phyloP scores from a whole-genome alignment of 768 basidiomycete genomes.

The Leccinellum albellum region DNA sequence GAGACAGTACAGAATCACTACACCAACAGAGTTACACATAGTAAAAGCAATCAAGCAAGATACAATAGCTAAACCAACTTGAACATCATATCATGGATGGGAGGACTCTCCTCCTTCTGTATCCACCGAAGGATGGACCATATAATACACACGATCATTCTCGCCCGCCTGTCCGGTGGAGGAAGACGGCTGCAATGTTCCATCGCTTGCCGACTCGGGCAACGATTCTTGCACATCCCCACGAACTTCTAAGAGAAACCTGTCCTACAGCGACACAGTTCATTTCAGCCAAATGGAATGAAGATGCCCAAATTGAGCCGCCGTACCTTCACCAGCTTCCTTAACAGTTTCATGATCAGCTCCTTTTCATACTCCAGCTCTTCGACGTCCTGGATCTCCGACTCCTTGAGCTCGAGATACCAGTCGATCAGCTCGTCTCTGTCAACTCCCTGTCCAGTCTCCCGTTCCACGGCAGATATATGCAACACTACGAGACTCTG shows the following conservation, averaged over 20 bases:
- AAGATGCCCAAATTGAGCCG: not conserved
- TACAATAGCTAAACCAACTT: slow-evolving; percentile 12
- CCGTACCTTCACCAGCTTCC: slow-evolving; percentile 83
- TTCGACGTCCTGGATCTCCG: slow-evolving; percentile 76
- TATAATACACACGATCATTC: slow-evolving; percentile 72
- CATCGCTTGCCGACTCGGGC: slow-evolving; percentile 57
- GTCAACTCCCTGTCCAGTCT: slow-evolving; percentile 73
- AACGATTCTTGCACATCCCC: slow-evolving; percentile 83
- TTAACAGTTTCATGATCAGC: slow-evolving; percentile 83
- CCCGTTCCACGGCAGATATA: slow-evolving; percentile 70
- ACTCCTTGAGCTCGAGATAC: slow-evolving; percentile 91
- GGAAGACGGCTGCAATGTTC: slow-evolving; percentile 44
- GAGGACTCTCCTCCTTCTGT: slow-evolving; percentile 49
- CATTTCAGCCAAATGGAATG: slow-evolving; percentile 1
- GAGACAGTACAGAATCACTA: no score
- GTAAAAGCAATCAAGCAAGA: slow-evolving; percentile 5
- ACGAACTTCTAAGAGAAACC: slow-evolving; percentile 76
- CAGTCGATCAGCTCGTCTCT: slow-evolving; percentile 92
- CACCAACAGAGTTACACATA: not conserved
- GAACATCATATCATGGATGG: slow-evolving; percentile 15
- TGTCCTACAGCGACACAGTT: slow-evolving; percentile 49
- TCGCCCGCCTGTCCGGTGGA: slow-evolving; percentile 50
- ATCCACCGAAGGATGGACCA: slow-evolving; percentile 89
- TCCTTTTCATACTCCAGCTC: slow-evolving; percentile 90
- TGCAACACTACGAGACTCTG: slow-evolving; percentile 87